These are phyloP conservation scores for Dactylis glomerata DNA, from an alignment of 176 grass and related monocot species.

Conservation along the genomic window DNA sequence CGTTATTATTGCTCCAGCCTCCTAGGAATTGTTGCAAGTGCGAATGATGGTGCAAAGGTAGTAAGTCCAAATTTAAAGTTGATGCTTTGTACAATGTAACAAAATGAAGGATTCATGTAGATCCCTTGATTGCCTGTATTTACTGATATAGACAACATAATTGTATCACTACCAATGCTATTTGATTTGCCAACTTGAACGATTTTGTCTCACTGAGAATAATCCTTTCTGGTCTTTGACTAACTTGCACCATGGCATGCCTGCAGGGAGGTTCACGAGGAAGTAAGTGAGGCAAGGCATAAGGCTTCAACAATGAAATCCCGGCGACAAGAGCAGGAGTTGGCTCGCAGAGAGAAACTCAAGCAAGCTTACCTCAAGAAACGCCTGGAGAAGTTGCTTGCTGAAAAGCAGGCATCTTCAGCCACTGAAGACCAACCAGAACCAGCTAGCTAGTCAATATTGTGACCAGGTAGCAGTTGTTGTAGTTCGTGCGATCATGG, in stretches of 20 bases:
- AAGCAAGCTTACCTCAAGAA: slow-evolving; percentile 92
- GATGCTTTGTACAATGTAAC: neutral
- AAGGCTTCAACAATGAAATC: slow-evolving; percentile 66
- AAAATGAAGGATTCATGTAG: neutral
- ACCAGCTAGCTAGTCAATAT: slow-evolving; percentile 30
- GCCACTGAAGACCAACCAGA: slow-evolving; percentile 21
- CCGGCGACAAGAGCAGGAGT: slow-evolving; percentile 79
- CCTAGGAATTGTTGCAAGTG: neutral
- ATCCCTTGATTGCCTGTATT: neutral
- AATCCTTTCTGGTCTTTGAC: slow-evolving; percentile 19
- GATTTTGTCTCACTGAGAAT: neutral
- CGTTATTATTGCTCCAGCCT: neutral
- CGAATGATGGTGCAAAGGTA: neutral
- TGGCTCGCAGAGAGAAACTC: slow-evolving; percentile 79
- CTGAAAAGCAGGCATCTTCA: slow-evolving; percentile 63
- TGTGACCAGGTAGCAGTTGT: neutral
- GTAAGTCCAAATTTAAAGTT: neutral
- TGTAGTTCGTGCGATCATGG: neutral
- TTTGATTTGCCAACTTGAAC: neutral
- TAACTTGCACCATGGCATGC: slow-evolving; percentile 14
- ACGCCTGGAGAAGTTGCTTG: slow-evolving; percentile 72
- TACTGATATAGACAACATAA: neutral
- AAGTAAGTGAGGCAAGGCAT: slow-evolving; percentile 79
- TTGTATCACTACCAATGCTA: neutral
- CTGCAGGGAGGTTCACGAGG: slow-evolving; percentile 89